Evolutionary conservation across 768 basidiomycete species (phyloP).

Genomic region (Leccinum disarticulatum): DNA sequence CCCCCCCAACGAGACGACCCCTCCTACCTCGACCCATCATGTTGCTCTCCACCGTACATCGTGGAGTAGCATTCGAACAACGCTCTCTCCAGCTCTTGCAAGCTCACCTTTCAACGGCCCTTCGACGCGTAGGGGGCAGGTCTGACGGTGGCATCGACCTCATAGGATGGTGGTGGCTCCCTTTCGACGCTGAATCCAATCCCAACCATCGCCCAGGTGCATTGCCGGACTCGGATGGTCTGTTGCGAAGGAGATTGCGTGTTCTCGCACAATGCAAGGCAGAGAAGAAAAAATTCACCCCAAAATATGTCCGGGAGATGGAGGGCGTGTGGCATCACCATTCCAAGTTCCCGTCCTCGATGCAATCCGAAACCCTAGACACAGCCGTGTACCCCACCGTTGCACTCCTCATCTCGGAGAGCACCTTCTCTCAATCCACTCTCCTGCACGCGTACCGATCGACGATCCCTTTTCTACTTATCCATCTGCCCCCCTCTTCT

Average conservation of each 20-base stretch:
- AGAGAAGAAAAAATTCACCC: slow-evolving; percentile 76
- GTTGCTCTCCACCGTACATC: slow-evolving; percentile 53
- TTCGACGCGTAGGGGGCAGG: slow-evolving; percentile 77
- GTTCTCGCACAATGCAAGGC: slow-evolving; percentile 91
- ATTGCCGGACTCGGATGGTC: slow-evolving; percentile 16
- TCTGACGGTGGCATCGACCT: slow-evolving; percentile 91
- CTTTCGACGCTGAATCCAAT: slow-evolving; percentile 25
- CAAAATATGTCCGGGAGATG: slow-evolving; percentile 82
- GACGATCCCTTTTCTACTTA: slow-evolving; percentile 72
- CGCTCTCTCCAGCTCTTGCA: slow-evolving; percentile 63
- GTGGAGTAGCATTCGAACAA: slow-evolving; percentile 75
- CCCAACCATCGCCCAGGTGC: slow-evolving; percentile 1
- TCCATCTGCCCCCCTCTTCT: slow-evolving; percentile 63
- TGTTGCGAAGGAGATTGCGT: slow-evolving; percentile 55
- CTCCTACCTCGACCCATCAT: slow-evolving; percentile 1
- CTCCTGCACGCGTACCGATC: slow-evolving; percentile 72
- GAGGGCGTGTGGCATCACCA: slow-evolving; percentile 75
- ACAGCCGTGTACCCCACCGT: slow-evolving; percentile 34
- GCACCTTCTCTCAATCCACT: slow-evolving; percentile 72
- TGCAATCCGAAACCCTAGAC: neutral
- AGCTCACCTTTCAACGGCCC: slow-evolving; percentile 72
- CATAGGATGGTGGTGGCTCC: slow-evolving; percentile 93
- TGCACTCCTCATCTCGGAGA: slow-evolving; percentile 80
- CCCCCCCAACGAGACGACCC: slow-evolving; percentile 20
- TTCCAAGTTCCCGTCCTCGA: neutral